Base-by-base conservation (phyloP, 2,329 filamentous ascomycete genomes). In the Aspergillus vadensis region DNA sequence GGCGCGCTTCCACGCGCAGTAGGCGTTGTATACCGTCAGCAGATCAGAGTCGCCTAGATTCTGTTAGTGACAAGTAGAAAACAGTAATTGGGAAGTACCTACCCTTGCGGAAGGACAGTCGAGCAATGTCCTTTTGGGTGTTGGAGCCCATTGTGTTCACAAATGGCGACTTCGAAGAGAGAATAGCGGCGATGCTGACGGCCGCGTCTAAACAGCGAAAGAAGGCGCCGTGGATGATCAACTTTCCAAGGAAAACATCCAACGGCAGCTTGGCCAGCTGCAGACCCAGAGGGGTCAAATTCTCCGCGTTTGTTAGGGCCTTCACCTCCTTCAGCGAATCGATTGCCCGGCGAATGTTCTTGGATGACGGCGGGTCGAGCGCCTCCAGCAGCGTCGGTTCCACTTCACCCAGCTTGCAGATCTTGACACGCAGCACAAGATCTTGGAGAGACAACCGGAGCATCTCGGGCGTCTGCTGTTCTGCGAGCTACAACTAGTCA, bases 391-490 rank as follows among this genome's bases (percentile, higher is more conserved):
- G 82, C 0, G 93, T 97, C 68, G 94, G 87, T 73, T 98, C 94
- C 57, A 98, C 96, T 43, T 91, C 89, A 10, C 95, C 95, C 47
- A 99, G 85, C 71, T 96, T 96, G 81, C 94, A 99, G 49, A 97
- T 97, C 78, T 99, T 99, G 66, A 98, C 93, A 8, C 95, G 88
- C 73, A 99, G 93, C 5, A 96, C 92, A 10, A 99, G 82, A 71
- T 99, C 95, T 75, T 99, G 95, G 10, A 99, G 81, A 0, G 95
- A 97, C 4, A 99, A 81, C 0, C 95, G 89, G 43, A 99, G 86
- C 87, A 99, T 96, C 75, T 99, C 95, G 0, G 95, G 96, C 0
- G 92, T 97, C 78, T 98, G 95, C 72, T 97, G 92, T 63, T 96
- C 92, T 54, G 88, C 88, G 85, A 98, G 92, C 68, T 90, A 59